Conservation (phyloP, 495 filamentous ascomycete genomes). For the Xylaria palmicola region DNA sequence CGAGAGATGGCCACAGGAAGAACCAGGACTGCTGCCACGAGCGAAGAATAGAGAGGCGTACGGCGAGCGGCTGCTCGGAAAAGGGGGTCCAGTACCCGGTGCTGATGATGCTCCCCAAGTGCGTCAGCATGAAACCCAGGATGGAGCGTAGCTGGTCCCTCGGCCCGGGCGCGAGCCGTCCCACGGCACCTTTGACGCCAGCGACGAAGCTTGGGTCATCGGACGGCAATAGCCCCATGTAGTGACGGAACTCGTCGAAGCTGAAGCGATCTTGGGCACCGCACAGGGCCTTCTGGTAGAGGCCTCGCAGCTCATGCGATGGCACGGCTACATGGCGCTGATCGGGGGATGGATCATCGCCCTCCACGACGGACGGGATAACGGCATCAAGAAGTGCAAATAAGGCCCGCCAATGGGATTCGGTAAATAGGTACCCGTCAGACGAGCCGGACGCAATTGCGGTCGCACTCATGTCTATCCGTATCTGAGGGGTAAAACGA, state of each 20-base stretch:
- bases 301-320: neutral
- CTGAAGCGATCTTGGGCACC: neutral
- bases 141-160: neutral
- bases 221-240: constrained; percentile 1
- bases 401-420: constrained; percentile 11
- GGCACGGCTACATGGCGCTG: neutral
- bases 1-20: constrained; percentile 50
- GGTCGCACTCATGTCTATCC: too few species aligned
- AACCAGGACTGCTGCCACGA: constrained; percentile 55
- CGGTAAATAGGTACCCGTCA: too few species aligned
- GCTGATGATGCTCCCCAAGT: constrained; percentile 15
- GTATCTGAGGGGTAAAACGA: too few species aligned
- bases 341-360: neutral
- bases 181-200: neutral
- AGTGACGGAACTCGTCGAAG: constrained; percentile 7
- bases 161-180: neutral
- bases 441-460: too few species aligned
- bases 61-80: constrained; percentile 40
- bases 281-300: neutral
- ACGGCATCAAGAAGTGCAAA: constrained; percentile 17
- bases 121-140: constrained; percentile 3
- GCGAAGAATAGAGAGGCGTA: constrained; percentile 53
- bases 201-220: constrained; percentile 6
- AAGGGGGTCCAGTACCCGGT: constrained; percentile 22
- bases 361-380: constrained; percentile 4